Conservation (phyloP, 306 rosid genomes). For the Citrullus mucosospermus region DNA sequence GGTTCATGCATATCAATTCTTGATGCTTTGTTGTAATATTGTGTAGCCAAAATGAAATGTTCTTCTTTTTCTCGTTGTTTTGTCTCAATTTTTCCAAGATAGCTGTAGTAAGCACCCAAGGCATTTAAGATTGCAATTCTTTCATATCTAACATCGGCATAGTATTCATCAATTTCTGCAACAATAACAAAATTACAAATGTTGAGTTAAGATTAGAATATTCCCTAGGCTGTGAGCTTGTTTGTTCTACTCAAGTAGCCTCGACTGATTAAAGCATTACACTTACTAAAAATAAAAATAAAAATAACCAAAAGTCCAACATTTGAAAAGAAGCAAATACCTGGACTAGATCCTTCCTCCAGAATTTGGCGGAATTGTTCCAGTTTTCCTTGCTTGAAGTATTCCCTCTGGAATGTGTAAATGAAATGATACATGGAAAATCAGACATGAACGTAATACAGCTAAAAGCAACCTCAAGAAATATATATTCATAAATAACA, state of each 20-base stretch:
- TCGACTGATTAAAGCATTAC: background rate
- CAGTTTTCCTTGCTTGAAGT: constrained; percentile 87
- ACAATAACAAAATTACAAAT: background rate
- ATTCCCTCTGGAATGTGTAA: constrained; percentile 61
- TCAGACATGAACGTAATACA: background rate
- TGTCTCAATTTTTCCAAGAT: constrained; percentile 95
- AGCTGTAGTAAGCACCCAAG: constrained; percentile 88
- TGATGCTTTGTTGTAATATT: constrained; percentile 92
- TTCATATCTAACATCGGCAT: constrained; percentile 94
- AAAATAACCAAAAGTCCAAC: background rate
- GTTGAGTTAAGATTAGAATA: background rate
- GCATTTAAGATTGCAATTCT: constrained; percentile 97
- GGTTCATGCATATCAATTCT: constrained; percentile 96
- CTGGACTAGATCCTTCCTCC: constrained; percentile 96
- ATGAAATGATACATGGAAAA: background rate
- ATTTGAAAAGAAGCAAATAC: constrained; percentile 25
- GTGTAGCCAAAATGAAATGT: constrained; percentile 91
- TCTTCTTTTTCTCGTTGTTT: constrained; percentile 97
- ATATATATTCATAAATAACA: background rate
- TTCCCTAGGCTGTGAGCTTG: background rate
- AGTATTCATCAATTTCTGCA: constrained; percentile 95
- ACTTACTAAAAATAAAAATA: background rate
- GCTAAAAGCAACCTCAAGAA: background rate
- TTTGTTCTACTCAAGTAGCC: background rate
- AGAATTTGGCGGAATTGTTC: constrained; percentile 90